Evolutionary conservation across 306 rosid species (phyloP).

Genomic region (Fragaria iinumae): DNA sequence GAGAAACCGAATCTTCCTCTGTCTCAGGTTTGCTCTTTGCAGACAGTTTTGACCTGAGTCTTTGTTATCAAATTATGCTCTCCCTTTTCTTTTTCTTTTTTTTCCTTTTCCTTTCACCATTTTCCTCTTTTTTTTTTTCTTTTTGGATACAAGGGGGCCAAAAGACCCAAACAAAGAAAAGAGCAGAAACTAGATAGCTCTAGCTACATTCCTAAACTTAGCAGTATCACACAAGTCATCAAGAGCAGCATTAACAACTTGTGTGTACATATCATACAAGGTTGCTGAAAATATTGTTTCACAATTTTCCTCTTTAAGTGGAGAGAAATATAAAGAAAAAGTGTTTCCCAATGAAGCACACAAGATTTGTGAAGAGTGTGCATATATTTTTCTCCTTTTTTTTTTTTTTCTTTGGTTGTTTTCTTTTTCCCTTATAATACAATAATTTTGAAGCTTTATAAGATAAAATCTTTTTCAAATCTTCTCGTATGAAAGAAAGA

Average conservation of each 20-base stretch:
- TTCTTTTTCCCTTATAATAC: neutral
- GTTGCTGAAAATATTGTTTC: no score
- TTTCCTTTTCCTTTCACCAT: neutral
- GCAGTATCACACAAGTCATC: no score
- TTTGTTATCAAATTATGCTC: neutral
- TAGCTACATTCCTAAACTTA: no score
- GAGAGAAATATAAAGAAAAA: neutral
- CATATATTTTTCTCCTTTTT: neutral
- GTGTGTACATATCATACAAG: no score
- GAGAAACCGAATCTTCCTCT: constrained; percentile 51
- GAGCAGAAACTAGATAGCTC: no score
- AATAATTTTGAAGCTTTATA: neutral
- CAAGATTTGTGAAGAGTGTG: neutral
- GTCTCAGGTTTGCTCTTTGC: constrained; percentile 57
- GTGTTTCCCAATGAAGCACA: neutral
- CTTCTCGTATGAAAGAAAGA: neutral
- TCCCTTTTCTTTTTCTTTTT: neutral
- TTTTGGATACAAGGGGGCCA: no score
- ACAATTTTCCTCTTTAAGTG: no score
- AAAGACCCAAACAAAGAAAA: no score
- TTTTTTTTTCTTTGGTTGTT: neutral
- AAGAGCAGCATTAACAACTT: no score
- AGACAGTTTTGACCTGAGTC: constrained; percentile 1
- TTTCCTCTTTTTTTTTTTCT: no score
- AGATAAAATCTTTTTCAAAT: neutral